Percentiles rank a stretch among this genome's conserved stretches.
These are phyloP conservation scores for Trichoderma guizhouense DNA, from an alignment of 2,329 filamentous ascomycete genomes.

Conservation along the genomic window DNA sequence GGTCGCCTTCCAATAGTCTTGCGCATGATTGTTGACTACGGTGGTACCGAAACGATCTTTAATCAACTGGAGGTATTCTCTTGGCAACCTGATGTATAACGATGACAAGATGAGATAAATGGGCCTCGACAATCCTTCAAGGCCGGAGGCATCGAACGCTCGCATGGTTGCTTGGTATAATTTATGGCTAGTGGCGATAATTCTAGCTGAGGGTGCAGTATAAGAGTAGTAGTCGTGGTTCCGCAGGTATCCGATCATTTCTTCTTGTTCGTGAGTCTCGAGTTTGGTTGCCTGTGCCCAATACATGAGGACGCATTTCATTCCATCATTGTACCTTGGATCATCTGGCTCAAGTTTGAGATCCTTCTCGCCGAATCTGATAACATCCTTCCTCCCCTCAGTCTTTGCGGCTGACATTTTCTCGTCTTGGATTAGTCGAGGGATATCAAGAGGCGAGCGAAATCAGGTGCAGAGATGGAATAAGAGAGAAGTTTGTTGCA, in stretches of 20 bases:
- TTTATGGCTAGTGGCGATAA: not conserved
- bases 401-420: not conserved
- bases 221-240: not conserved
- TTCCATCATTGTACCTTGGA: not conserved
- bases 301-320: not conserved
- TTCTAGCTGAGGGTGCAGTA: too few species aligned
- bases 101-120: not conserved
- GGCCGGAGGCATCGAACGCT: too few species aligned
- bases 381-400: not conserved
- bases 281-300: not conserved
- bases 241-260: not conserved
- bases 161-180: not conserved
- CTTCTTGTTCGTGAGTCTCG: not conserved
- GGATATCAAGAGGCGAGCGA: not conserved
- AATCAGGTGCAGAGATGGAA: not conserved
- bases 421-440: rapidly evolving
- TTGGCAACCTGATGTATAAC: not conserved
- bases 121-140: not conserved
- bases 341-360: not conserved
- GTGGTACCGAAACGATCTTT: not conserved
- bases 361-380: not conserved
- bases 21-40: too few species aligned
- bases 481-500: not conserved
- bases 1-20: too few species aligned
- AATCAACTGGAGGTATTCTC: not conserved